phyloP scores from a whole-genome alignment of 139 green algal species.

The Coccomyxa sp. region DNA sequence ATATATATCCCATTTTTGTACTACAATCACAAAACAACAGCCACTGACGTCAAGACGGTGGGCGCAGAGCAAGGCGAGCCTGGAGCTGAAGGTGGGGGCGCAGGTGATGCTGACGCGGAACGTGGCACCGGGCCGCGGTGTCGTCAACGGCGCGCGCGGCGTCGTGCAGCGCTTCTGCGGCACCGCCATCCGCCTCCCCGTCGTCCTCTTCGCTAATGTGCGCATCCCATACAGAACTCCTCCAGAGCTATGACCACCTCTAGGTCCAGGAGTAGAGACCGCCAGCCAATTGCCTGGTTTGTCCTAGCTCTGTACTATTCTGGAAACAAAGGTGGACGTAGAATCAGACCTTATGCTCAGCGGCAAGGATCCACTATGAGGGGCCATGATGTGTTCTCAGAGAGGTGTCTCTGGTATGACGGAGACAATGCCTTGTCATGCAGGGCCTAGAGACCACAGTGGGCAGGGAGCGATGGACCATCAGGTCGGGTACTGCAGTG shows the following conservation, averaged over 20 bases:
- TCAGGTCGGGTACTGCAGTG: constrained; percentile 12
- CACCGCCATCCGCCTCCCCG: constrained; percentile 6
- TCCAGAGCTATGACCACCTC: too few species aligned
- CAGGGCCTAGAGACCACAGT: constrained; percentile 33
- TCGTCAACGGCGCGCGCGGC: constrained; percentile 69
- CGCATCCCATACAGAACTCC: neutral
- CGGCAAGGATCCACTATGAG: too few species aligned
- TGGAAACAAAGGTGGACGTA: too few species aligned
- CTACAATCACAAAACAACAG: too few species aligned
- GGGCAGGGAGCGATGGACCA: constrained; percentile 28
- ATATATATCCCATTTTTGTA: too few species aligned
- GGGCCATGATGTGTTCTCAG: too few species aligned
- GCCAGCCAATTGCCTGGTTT: neutral
- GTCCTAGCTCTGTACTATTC: neutral
- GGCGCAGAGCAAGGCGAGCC: too few species aligned
- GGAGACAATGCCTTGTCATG: too few species aligned
- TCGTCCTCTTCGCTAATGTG: constrained; percentile 23
- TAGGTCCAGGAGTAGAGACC: neutral
- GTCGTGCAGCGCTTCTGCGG: constrained; percentile 49
- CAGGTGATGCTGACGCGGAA: constrained; percentile 53
- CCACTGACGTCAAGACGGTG: too few species aligned
- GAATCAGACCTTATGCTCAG: neutral
- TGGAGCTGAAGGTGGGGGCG: constrained; percentile 43
- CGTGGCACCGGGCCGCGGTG: constrained; percentile 23
- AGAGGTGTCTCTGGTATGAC: too few species aligned